Evolutionary conservation across 495 filamentous ascomycete genomes (phyloP), one percentile per base, ranked within the genome.

Genomic region (Podospora anserina): DNA sequence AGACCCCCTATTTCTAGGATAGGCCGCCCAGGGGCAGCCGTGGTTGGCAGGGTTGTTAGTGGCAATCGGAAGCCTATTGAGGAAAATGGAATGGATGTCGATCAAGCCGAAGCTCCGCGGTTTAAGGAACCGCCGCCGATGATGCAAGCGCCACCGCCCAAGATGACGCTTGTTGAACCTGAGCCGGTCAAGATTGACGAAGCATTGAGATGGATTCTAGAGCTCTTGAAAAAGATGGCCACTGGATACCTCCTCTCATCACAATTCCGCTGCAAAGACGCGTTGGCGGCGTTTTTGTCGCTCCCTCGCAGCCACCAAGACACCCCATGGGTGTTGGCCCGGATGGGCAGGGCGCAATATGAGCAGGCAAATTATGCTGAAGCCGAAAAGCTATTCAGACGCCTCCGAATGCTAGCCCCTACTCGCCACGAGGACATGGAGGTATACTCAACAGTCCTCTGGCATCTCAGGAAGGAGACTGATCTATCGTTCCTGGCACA

Each of bases 371-470:
- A 89, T 74, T 97, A 97, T 72, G 78, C 82, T 1, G 92, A 96
- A 61, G 92, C 95, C 5, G 94, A 96, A 72, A 92, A 91, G 72
- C 88, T 88, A 71, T 99, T 96, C 77, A 80, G 87, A 54, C 86
- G 89, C 57, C 85, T 97, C 39, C 90, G 90, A 67, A 82, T 87
- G 53, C 81, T 94, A 60, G 88, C 91, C 27, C 93, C 93, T 6
- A 89, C 91, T 4, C 87, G 91, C 20, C 82, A 93, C 60, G 90
- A 94, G 70, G 94, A 97, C 73, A 97, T 97, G 94, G 95, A 99
- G 74, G 89, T 97, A 23, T 99, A 95, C 77, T 97, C 94, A 3
- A 98, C 96, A 15, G 88, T 94, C n/a, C 87, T 99, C 7, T 99
- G 95, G 95, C 92, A 96, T 76, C 82, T 97, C 69, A 95, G 96